Percentiles rank a stretch among this genome's conserved stretches.
Evolutionary conservation across 495 filamentous ascomycete genomes (phyloP).

Genomic region (Lepidopterella palustris): DNA sequence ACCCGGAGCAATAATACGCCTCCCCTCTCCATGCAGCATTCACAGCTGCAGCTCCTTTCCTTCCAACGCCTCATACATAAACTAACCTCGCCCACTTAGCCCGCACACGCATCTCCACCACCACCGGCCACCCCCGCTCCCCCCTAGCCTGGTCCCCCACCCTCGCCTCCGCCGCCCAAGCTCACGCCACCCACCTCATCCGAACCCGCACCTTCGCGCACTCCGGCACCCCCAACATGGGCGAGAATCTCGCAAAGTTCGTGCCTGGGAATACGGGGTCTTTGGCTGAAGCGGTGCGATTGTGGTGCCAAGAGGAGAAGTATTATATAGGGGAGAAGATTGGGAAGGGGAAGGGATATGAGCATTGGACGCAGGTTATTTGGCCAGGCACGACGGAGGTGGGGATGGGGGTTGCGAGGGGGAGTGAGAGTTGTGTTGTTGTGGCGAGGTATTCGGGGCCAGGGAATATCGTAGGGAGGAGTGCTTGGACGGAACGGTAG

Average conservation of each 20-base stretch:
- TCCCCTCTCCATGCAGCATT: background rate
- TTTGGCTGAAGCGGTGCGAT: background rate
- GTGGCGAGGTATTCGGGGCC: background rate
- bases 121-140: background rate
- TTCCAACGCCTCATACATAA: background rate
- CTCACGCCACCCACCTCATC: background rate
- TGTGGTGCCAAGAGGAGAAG: conserved; percentile 1
- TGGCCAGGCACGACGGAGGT: background rate
- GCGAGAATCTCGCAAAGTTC: conserved; percentile 1
- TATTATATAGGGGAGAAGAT: background rate
- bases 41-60: background rate
- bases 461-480: background rate
- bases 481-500: background rate
- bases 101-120: background rate
- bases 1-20: background rate
- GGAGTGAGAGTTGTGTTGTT: background rate
- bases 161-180: background rate
- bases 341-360: background rate
- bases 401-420: background rate
- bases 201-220: background rate
- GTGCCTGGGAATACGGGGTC: background rate
- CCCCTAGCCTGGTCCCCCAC: background rate
- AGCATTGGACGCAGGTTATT: background rate
- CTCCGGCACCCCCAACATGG: background rate
- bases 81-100: background rate